These are phyloP conservation scores for Microbotryum silenes-acaulis DNA, from an alignment of 1,284 basidiomycete species.

Conservation along the genomic window DNA sequence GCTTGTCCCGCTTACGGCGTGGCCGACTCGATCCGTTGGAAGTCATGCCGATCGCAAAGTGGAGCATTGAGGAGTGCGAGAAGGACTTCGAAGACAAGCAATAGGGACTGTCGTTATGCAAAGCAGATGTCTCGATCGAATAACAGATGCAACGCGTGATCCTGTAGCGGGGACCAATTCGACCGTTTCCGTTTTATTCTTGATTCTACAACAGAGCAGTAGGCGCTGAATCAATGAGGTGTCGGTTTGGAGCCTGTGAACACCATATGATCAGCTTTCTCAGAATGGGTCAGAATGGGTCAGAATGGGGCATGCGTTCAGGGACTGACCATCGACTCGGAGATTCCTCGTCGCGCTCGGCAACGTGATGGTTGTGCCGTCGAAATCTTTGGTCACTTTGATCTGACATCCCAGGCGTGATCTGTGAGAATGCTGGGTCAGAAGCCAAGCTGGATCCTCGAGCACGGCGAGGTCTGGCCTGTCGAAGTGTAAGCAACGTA, in stretches of 20 bases:
- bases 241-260: conserved; percentile 29
- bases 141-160: neutral
- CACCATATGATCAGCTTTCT: neutral
- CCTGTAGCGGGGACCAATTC: neutral
- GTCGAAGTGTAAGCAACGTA: conserved; percentile 44
- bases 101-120: neutral
- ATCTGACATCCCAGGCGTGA: conserved; percentile 69
- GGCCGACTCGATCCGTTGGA: conserved; percentile 46
- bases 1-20: conserved; percentile 67
- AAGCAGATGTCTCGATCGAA: neutral
- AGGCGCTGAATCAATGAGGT: conserved; percentile 15
- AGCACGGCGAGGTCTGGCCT: neutral
- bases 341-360: conserved; percentile 94
- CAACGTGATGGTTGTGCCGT: conserved; percentile 77
- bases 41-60: conserved; percentile 51
- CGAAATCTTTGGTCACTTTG: conserved; percentile 66
- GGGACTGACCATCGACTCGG: conserved; percentile 74
- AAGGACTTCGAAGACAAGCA: conserved; percentile 14
- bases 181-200: neutral
- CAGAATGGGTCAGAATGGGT: accelerated
- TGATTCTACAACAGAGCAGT: neutral
- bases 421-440: conserved; percentile 36
- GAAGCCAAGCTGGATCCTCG: neutral
- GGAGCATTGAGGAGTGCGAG: conserved; percentile 58
- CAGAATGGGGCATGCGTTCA: too few relatives aligned